Base-by-base conservation (phyloP, 345 rosid genomes). In the Pelargonium nanum region DNA sequence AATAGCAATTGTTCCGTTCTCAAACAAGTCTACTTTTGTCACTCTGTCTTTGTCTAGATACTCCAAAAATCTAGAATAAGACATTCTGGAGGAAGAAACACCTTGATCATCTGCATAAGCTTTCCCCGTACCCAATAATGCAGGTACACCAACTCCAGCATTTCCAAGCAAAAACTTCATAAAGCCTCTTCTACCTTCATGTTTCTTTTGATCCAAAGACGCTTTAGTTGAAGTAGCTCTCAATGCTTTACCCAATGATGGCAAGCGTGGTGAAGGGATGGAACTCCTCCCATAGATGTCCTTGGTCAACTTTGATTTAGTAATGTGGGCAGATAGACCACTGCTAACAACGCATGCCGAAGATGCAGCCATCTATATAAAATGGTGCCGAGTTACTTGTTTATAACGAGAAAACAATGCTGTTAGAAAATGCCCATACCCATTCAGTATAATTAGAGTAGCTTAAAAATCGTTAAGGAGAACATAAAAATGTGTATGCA, bases 1-100 rank as follows among this genome's bases (percentile, higher is more conserved):
- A 64, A 93, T 85, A 65, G 99, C 99, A 62, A 93, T 93, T 0
- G 99, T 93, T 22, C 99, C 99, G 69, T 89, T 87, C 77, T 89
- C 99, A 72, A 75, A 93, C 80, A 87, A 79, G 79, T 93, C 99
- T 4, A 93, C 97, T 67, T 81, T 93, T 16, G 70, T 80, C 67
- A 89, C 97, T 64, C 95, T 81, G 71, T 78, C 97, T 76, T 87
- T 93, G 53, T 93, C 97, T 69, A 93, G 74, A 70, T 93, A 93
- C 85, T 93, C 99, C 26, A 93, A 75, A 59, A 93, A 93, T 75
- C 99, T 83, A 59, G 99, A 93, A 70, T 93, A 93, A 0, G 99
- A 89, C 99, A 93, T 89, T 78, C 99, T 69, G 32, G 99, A 93
- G 26, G 99, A 93, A 59, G 99, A 89, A 77, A 75, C 86, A 23